Evolutionary conservation across 1,284 basidiomycete species (phyloP).

Genomic region (Moniliella sp.): DNA sequence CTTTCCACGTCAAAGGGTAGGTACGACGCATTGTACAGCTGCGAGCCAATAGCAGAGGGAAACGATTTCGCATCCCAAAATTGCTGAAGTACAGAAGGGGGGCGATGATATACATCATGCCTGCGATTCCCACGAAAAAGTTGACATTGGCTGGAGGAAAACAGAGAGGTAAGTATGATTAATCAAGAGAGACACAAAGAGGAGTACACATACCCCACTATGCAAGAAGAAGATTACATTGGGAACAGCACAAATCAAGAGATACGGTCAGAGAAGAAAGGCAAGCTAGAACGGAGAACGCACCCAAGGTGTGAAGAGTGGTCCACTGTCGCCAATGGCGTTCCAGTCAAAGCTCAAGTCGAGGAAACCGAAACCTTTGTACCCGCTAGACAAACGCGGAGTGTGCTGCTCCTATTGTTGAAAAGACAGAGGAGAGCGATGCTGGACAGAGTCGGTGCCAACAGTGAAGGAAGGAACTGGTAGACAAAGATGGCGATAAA

Average conservation of each 20-base stretch:
- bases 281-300: background rate
- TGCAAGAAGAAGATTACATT: too few relatives aligned
- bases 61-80: slow-evolving; percentile 35
- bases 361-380: slow-evolving; percentile 38
- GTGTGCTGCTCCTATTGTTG: slow-evolving; percentile 35
- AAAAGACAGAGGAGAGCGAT: slow-evolving; percentile 38
- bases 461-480: slow-evolving; percentile 37
- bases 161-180: background rate
- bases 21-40: slow-evolving; percentile 28
- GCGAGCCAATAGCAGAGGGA: slow-evolving; percentile 31
- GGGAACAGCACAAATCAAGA: too few relatives aligned
- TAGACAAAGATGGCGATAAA: slow-evolving; percentile 36
- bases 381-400: slow-evolving; percentile 38
- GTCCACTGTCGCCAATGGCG: slow-evolving; percentile 36
- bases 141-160: slow-evolving; percentile 33
- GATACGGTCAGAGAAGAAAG: too few relatives aligned
- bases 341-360: slow-evolving; percentile 40
- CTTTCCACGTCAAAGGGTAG: slow-evolving; percentile 17
- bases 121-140: slow-evolving; percentile 25
- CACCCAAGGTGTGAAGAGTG: slow-evolving; percentile 38
- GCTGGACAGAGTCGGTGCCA: slow-evolving; percentile 38
- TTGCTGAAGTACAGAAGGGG: slow-evolving; percentile 37
- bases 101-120: slow-evolving; percentile 38
- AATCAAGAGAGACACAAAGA: background rate
- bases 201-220: slow-evolving; percentile 2